These are phyloP conservation scores for Takashimella tepidaria DNA, from an alignment of 1,284 basidiomycete genomes.

Conservation along the genomic window DNA sequence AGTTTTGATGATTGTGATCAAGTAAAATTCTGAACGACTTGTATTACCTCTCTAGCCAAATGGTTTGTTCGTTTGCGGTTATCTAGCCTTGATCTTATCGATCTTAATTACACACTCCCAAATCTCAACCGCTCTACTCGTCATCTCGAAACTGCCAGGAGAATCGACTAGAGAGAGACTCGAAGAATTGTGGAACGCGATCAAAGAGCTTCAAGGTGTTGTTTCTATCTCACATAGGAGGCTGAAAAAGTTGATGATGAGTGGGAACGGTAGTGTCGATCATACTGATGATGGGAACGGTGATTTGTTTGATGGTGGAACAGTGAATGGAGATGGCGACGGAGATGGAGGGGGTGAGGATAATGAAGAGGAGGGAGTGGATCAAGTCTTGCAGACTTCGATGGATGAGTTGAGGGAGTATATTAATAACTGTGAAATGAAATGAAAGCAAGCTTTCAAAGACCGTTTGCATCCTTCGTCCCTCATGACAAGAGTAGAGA, in stretches of 20 bases:
- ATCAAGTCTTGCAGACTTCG: slow-evolving; percentile 2
- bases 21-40: too few species aligned
- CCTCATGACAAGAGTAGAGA: too few species aligned
- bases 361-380: not conserved
- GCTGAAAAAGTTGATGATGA: not conserved
- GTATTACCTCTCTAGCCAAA: too few species aligned
- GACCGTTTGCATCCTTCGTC: too few species aligned
- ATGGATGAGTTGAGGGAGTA: slow-evolving; percentile 6
- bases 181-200: slow-evolving; percentile 9
- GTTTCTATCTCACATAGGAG: slow-evolving; percentile 7
- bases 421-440: not conserved
- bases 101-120: not conserved
- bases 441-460: not conserved
- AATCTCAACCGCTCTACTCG: not conserved
- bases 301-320: too few species aligned
- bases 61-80: slow-evolving; percentile 6
- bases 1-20: too few species aligned
- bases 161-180: slow-evolving; percentile 4
- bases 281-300: too few species aligned
- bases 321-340: slow-evolving; percentile 1
- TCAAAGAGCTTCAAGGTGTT: slow-evolving; percentile 9
- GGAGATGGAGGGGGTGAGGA: slow-evolving; percentile 3
- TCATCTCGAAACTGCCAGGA: slow-evolving; percentile 7
- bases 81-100: slow-evolving; percentile 18
- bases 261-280: too few species aligned